Conservation (phyloP, 116 monocot species). For the Iris pallida region DNA sequence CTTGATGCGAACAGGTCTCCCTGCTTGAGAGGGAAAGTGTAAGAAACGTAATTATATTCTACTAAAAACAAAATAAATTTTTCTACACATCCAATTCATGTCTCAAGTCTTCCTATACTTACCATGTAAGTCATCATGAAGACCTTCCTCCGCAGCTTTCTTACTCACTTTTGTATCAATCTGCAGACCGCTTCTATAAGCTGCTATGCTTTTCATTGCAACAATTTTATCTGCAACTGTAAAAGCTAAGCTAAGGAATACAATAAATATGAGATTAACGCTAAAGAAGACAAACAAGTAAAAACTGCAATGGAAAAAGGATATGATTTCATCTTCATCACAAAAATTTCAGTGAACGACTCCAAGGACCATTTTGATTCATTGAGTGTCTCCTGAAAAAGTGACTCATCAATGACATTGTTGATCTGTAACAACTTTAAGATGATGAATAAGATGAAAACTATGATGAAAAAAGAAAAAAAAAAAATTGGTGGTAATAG, state of each 20-base stretch:
- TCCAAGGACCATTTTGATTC: conserved; percentile 55
- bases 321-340: conserved; percentile 79
- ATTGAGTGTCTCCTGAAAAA: conserved; percentile 51
- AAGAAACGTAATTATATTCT: conserved; percentile 9
- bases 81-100: background rate
- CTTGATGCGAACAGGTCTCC: conserved; percentile 66
- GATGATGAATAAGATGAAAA: no score
- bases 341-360: conserved; percentile 61
- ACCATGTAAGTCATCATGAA: conserved; percentile 70
- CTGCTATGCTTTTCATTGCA: conserved; percentile 90
- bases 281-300: conserved; percentile 1
- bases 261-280: background rate
- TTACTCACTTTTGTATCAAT: conserved; percentile 73
- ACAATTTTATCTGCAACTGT: conserved; percentile 72
- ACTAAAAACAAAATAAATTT: background rate
- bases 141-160: conserved; percentile 74
- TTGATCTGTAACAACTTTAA: no score
- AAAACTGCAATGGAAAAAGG: conserved; percentile 32
- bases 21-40: conserved; percentile 42
- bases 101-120: conserved; percentile 7
- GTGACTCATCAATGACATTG: background rate
- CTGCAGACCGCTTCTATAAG: conserved; percentile 89
- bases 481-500: no score
- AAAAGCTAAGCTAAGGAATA: conserved; percentile 40
- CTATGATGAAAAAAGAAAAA: no score